A percentile compares a stretch with the other conserved stretches of the same genome.
phyloP scores from a whole-genome alignment of 768 basidiomycete genomes.

The Kwoniella dejecticola region DNA sequence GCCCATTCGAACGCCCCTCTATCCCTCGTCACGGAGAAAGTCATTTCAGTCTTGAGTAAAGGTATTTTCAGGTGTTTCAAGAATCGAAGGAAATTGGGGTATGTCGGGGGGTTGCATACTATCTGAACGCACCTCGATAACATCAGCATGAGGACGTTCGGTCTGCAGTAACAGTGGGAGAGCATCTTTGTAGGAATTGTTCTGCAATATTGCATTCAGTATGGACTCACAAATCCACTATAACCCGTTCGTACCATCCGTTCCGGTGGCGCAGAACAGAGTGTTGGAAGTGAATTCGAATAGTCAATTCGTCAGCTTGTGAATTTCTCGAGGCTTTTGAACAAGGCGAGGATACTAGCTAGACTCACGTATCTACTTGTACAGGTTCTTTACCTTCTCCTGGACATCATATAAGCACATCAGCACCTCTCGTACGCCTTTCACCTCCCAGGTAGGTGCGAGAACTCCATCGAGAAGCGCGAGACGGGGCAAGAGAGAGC shows the following conservation, averaged over 20 bases:
- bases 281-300: no score
- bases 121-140: no score
- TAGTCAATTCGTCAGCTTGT: no score
- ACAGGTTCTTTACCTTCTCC: constrained; percentile 55
- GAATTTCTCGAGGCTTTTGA: no score
- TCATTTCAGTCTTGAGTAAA: constrained; percentile 70
- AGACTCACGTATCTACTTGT: constrained; percentile 70
- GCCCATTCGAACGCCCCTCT: constrained; percentile 74
- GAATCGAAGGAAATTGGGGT: constrained; percentile 77
- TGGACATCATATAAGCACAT: neutral
- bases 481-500: no score
- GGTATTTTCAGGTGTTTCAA: constrained; percentile 61
- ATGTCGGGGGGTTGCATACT: constrained; percentile 73
- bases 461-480: neutral
- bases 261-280: no score
- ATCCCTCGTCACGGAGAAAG: constrained; percentile 75
- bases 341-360: neutral
- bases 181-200: neutral
- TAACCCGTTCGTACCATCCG: neutral
- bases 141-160: no score
- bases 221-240: constrained; percentile 64
- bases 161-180: no score
- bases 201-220: neutral
- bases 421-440: neutral
- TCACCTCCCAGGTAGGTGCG: no score